phyloP scores from a whole-genome alignment of 2,329 filamentous ascomycete genomes.

The Microcyclospora tardicrescens region DNA sequence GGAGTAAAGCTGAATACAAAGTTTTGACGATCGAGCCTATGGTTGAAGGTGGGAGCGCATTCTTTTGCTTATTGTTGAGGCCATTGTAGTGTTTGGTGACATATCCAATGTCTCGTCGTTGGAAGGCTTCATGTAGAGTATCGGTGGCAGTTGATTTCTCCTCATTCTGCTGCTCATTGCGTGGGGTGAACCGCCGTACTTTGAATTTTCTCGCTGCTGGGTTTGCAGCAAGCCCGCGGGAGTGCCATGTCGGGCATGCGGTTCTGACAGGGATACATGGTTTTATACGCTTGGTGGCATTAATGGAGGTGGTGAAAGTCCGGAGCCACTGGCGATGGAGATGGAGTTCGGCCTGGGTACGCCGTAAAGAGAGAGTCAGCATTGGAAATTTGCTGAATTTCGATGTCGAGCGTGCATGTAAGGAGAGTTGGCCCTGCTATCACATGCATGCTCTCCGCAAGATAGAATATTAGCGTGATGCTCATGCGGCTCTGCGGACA shows the following conservation, averaged over 20 bases:
- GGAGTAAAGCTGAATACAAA: too few species aligned
- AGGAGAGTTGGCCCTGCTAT: background rate
- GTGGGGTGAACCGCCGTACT: too few species aligned
- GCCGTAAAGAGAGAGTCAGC: conserved; percentile 7
- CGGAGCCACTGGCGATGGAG: conserved; percentile 13
- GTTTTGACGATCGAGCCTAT: too few species aligned
- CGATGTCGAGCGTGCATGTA: too few species aligned
- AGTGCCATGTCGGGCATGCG: too few species aligned
- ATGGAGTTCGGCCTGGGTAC: conserved; percentile 11
- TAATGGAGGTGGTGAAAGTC: conserved; percentile 4
- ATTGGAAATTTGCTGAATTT: conserved; percentile 3
- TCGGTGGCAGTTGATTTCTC: too few species aligned
- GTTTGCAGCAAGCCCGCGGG: conserved; percentile 6
- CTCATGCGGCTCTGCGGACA: too few species aligned
- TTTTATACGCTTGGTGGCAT: too few species aligned
- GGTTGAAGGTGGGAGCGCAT: conserved; percentile 1
- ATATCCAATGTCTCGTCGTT: background rate
- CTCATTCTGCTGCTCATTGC: too few species aligned
- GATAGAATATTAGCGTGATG: background rate
- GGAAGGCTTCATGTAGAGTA: conserved; percentile 3
- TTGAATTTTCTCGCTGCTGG: conserved; percentile 3
- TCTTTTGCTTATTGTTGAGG: conserved; percentile 2
- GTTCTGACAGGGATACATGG: too few species aligned
- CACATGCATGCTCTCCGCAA: background rate
- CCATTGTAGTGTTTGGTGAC: too few species aligned